A percentile compares a stretch with the other conserved stretches of the same genome.
Evolutionary conservation across 192 early-diverging fungal genomes (phyloP).

Genomic region (Backusella tarrabulga): DNA sequence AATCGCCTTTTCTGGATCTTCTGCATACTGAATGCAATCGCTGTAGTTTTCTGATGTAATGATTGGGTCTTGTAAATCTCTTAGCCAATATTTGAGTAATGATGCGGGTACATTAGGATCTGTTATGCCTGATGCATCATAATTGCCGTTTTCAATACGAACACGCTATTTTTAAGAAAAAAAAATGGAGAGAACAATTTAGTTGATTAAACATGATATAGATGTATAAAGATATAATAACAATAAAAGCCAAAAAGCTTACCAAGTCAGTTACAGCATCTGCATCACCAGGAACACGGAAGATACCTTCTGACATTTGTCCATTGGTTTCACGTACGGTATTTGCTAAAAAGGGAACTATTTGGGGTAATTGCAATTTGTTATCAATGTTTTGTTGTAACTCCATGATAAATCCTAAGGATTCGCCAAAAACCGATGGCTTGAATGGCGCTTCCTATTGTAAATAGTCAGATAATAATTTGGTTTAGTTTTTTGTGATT

Average conservation of each 20-base stretch:
- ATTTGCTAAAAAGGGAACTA: conserved; percentile 79
- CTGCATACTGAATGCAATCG: conserved; percentile 66
- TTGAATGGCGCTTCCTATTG: conserved; percentile 75
- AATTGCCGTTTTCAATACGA: conserved; percentile 81
- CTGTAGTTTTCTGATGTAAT: conserved; percentile 81
- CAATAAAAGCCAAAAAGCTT: conserved; percentile 25
- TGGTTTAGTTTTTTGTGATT: not conserved
- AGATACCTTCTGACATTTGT: conserved; percentile 86
- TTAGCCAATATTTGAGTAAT: conserved; percentile 90
- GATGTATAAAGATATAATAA: not conserved
- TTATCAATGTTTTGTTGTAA: conserved; percentile 41
- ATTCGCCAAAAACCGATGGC: conserved; percentile 87
- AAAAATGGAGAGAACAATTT: not conserved
- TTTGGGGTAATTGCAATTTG: conserved; percentile 67
- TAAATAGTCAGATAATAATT: not conserved
- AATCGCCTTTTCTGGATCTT: conserved; percentile 51
- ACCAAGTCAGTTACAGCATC: conserved; percentile 77
- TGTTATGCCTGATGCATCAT: conserved; percentile 62
- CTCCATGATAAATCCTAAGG: conserved; percentile 85
- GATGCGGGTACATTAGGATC: conserved; percentile 94
- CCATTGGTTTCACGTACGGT: conserved; percentile 78
- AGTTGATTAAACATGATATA: not conserved
- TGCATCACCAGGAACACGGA: conserved; percentile 92
- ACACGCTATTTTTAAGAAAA: conserved; percentile 51
- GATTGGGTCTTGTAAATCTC: conserved; percentile 90